Base-by-base conservation (phyloP, 352 stramenopile species). In the Nothophytophthora sp. region DNA sequence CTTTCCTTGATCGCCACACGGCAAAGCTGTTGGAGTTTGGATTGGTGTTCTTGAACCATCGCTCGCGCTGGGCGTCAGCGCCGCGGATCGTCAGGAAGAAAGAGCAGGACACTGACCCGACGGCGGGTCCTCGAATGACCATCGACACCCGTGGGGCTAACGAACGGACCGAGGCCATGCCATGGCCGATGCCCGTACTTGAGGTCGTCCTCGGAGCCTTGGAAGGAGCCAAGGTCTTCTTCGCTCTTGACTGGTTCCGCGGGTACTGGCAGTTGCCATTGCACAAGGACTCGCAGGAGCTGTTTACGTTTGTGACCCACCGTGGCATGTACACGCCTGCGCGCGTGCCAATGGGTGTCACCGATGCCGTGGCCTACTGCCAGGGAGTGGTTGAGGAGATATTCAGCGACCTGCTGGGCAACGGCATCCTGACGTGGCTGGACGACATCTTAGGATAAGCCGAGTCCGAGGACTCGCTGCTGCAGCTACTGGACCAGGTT, bases 221-320 rank as follows among this genome's bases (percentile, higher is more conserved):
- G 11, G 37, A 47, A 24, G 46, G 51, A 7, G 29, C 50, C 12
- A 50, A 19, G 22, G 13, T 30, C 7, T 65, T 44, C 40, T 65
- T 65, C 27, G 32, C 16, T 16, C 29, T 63, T 13, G 55, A 60
- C 32, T 63, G 46, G 41, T 42, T 60, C 22, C 44, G 24, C 10
- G 47, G 47, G 8, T 63, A 59, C 32, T 57, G 55, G 55, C 47
- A 60, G 35, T 37, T 63, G 20, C 13, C 47, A 9, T 24, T 52
- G 0, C 47, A n/a, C n/a, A n/a, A n/a, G n/a, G n/a, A n/a, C n/a
- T n/a, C n/a, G n/a, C n/a, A n/a, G n/a, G n/a, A n/a, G n/a, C n/a
- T n/a, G n/a, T n/a, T n/a, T n/a, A n/a, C n/a, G n/a, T n/a, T n/a
- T n/a, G n/a, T n/a, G n/a, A 63, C 30, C 22, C 34, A 40, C n/a